These are phyloP conservation scores for Cucumis melo DNA, from an alignment of 306 rosid species.

Conservation along the genomic window DNA sequence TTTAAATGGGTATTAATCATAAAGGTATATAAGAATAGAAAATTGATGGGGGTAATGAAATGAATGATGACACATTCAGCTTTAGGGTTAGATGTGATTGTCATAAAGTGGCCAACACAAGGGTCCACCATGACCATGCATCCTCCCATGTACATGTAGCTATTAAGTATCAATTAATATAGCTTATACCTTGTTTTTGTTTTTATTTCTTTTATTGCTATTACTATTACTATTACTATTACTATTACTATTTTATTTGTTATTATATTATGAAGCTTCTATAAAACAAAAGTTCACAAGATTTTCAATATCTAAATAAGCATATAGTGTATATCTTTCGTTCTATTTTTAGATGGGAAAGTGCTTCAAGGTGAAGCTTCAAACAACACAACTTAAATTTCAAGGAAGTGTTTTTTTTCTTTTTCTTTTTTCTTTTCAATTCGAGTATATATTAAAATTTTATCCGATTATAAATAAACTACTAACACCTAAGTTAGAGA, in stretches of 20 bases:
- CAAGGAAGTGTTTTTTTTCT: neutral
- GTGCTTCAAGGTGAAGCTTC: neutral
- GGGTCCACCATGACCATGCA: conserved; percentile 12
- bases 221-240: no score
- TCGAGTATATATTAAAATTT: no score
- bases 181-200: neutral
- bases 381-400: neutral
- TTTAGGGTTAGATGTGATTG: neutral
- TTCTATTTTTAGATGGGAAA: neutral
- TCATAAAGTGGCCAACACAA: conserved; percentile 5
- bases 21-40: no score
- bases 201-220: no score
- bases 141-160: neutral
- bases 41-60: neutral
- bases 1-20: no score
- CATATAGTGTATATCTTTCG: neutral
- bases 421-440: neutral
- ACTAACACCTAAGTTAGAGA: no score
- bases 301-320: neutral
- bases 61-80: conserved; percentile 2
- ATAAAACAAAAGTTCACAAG: neutral
- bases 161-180: no score
- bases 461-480: no score
- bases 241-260: neutral
- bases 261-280: neutral